A percentile compares a stretch with the other conserved stretches of the same genome.
These are phyloP conservation scores for Gossypium rotundifolium DNA, from an alignment of 345 rosid genomes.

Conservation along the genomic window DNA sequence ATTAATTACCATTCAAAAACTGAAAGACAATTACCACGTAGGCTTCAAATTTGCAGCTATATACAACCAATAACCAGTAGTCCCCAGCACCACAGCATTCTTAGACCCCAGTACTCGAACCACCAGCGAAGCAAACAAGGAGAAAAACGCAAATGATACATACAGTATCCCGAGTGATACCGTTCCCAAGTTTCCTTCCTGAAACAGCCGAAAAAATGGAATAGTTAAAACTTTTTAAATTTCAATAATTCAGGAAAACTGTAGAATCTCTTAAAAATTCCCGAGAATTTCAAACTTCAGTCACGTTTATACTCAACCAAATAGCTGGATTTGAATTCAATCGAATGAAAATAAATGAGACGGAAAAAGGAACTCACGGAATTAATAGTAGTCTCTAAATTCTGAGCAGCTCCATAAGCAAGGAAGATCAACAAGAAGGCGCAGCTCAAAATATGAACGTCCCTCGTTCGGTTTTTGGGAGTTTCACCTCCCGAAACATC, in stretches of 20 bases:
- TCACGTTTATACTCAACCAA: background rate
- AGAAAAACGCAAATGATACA: conserved; percentile 77
- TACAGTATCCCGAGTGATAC: conserved; percentile 83
- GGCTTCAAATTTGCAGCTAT: conserved; percentile 84
- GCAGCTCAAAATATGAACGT: conserved; percentile 72
- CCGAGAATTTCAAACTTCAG: background rate
- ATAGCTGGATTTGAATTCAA: background rate
- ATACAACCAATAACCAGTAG: conserved; percentile 86
- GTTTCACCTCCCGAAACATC: conserved; percentile 25
- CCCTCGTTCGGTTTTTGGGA: conserved; percentile 45
- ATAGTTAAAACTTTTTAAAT: background rate
- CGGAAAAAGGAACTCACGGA: conserved; percentile 35
- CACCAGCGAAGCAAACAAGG: conserved; percentile 72
- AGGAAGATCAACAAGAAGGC: conserved; percentile 62
- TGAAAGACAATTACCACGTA: conserved; percentile 44
- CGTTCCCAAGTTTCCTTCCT: conserved; percentile 73
- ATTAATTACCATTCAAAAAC: background rate
- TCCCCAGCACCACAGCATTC: conserved; percentile 79
- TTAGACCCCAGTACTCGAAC: conserved; percentile 75
- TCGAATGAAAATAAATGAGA: background rate
- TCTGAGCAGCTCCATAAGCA: conserved; percentile 95
- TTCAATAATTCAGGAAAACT: background rate
- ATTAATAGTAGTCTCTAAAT: conserved; percentile 78
- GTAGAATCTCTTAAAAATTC: background rate
- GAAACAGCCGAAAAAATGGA: background rate